phyloP scores from a whole-genome alignment of 148 eudicot genomes.

The Spergularia bocconei region DNA sequence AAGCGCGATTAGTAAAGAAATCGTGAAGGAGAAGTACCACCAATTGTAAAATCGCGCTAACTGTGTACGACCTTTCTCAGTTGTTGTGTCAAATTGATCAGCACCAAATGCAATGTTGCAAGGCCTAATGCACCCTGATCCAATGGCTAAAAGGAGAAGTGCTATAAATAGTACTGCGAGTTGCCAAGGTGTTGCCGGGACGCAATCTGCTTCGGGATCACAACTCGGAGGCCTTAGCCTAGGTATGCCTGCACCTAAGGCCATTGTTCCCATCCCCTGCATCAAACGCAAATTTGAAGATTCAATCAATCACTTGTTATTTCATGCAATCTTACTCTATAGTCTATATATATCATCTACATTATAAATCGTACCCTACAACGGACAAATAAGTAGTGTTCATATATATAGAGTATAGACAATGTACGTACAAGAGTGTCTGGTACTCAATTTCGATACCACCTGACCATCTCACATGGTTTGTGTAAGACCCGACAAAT shows the following conservation, averaged over 20 bases:
- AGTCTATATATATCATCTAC: background rate
- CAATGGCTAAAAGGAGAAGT: slow-evolving; percentile 46
- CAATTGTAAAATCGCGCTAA: slow-evolving; percentile 68
- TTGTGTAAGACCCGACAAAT: no score
- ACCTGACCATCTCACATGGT: no score
- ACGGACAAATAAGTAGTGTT: no score
- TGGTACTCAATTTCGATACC: no score
- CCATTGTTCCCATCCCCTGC: slow-evolving; percentile 66
- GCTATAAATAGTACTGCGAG: slow-evolving; percentile 43
- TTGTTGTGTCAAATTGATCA: slow-evolving; percentile 63
- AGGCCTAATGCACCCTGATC: slow-evolving; percentile 60
- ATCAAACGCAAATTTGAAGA: background rate
- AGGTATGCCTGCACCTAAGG: slow-evolving; percentile 47
- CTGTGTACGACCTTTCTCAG: slow-evolving; percentile 45
- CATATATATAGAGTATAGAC: no score
- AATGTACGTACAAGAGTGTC: no score
- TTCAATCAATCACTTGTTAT: background rate
- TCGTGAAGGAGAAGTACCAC: slow-evolving; percentile 77
- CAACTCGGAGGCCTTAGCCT: slow-evolving; percentile 49
- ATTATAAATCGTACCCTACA: background rate
- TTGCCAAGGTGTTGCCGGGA: slow-evolving; percentile 41
- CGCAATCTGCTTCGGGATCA: slow-evolving; percentile 20
- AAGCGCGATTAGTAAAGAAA: slow-evolving; percentile 57
- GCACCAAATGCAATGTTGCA: slow-evolving; percentile 89
- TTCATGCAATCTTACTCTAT: background rate